Percentiles rank a stretch among this genome's conserved stretches.
These are phyloP conservation scores for Fusarium napiforme DNA, from an alignment of 2,329 filamentous ascomycete genomes.

Conservation along the genomic window DNA sequence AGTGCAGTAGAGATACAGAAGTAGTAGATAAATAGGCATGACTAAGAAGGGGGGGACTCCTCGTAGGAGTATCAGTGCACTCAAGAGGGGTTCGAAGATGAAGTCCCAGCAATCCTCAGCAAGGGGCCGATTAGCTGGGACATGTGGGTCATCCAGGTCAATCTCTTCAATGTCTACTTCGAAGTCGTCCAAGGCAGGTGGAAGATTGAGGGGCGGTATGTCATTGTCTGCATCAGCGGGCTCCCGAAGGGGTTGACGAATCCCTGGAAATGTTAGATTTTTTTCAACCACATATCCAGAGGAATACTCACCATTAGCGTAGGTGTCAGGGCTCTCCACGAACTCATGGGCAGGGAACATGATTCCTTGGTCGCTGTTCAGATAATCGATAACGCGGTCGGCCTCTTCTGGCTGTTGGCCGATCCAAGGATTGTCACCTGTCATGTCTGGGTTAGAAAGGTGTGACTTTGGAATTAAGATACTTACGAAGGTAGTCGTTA, in stretches of 20 bases:
- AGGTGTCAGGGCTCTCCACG: too few species aligned
- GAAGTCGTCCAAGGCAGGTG: background rate
- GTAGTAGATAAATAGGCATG: background rate
- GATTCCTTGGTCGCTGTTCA: background rate
- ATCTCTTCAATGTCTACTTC: rapidly evolving
- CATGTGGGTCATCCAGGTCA: background rate
- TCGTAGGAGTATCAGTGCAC: background rate
- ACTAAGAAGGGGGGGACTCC: background rate
- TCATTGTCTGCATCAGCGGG: background rate
- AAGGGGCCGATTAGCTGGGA: rapidly evolving
- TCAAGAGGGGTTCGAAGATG: background rate
- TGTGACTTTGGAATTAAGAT: too few species aligned
- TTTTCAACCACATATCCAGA: rapidly evolving
- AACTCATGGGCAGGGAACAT: background rate
- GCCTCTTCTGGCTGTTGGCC: background rate
- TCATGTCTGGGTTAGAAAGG: rapidly evolving
- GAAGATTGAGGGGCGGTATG: background rate
- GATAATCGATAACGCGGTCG: background rate
- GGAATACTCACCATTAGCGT: background rate
- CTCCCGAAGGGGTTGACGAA: background rate
- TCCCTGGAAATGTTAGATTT: background rate
- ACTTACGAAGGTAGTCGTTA: too few species aligned
- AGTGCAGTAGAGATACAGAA: background rate
- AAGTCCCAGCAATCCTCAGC: background rate
- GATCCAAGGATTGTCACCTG: background rate